Base-by-base conservation (phyloP, 2,329 filamentous ascomycete species). In the Penicillium concentricum region DNA sequence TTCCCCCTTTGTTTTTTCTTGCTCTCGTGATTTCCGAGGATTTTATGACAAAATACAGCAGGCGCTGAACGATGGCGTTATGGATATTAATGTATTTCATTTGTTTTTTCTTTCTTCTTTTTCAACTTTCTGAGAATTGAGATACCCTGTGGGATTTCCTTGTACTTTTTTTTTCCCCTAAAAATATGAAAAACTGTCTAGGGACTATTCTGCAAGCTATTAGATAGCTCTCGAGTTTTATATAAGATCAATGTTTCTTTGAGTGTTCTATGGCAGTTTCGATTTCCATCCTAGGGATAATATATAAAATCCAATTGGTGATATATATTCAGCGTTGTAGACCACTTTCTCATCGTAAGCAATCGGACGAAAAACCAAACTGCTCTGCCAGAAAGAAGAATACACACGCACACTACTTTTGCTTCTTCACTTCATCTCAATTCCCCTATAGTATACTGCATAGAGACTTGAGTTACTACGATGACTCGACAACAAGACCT, bases 1-100 rank as follows among this genome's bases (percentile, higher is more conserved):
- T 3, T 10, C 3, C n/a, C 28, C n/a, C 10, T 20, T 45, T 32
- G n/a, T 18, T 45, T 55, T 42, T 41, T 32, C 2, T 32, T 28
- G 8, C n/a, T 51, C 28, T 6, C 20, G 18, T 45, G 34, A 45
- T 52, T 46, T 35, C 30, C 53, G 62, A 34, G 43, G 34, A 20
- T 16, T 42, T 55, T 54, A 55, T 59, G 51, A 57, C 44, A 60
- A 63, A 64, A 54, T 53, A 53, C 56, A 43, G 61, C 57, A 52
- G 57, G 61, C 61, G 62, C 61, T 64, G 59, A 60, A 60, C 20
- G 63, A 61, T 62, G 65, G 65, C 63, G 64, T 62, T 66, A 58
- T 57, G 62, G 61, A 44, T 49, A 58, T 39, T 48, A 55, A 55
- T 61, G 51, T 45, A 60, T 64, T 51, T 51, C n/a, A 10, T 53